Evolutionary conservation across 1,284 basidiomycete species (phyloP).

Genomic region (Cryptococcus hybrid): DNA sequence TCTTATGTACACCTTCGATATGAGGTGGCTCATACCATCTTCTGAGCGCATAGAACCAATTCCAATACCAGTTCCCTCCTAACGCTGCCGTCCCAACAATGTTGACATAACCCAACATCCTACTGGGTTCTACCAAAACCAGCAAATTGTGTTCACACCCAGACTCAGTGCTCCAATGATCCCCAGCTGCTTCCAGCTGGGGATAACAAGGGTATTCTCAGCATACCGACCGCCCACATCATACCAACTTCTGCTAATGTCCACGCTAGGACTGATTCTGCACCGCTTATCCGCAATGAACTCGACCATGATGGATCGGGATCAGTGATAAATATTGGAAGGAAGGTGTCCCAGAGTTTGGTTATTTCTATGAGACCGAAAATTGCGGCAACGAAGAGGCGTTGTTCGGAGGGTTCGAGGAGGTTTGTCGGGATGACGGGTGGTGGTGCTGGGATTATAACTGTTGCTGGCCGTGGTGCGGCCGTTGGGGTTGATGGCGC

Average conservation of each 20-base stretch:
- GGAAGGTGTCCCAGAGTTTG: slow-evolving; percentile 47
- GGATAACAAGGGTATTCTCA: slow-evolving; percentile 41
- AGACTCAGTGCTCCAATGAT: slow-evolving; percentile 16
- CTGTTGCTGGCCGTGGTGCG: background rate
- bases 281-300: slow-evolving; percentile 25
- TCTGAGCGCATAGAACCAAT: slow-evolving; percentile 13
- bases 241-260: slow-evolving; percentile 22
- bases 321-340: slow-evolving; percentile 29
- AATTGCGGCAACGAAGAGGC: slow-evolving; percentile 33
- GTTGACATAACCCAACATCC: slow-evolving; percentile 28
- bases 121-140: slow-evolving; percentile 40
- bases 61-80: slow-evolving; percentile 30
- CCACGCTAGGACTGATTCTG: slow-evolving; percentile 30
- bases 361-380: slow-evolving; percentile 43
- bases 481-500: background rate
- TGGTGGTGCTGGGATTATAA: background rate
- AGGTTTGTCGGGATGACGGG: slow-evolving; percentile 42
- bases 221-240: slow-evolving; percentile 22
- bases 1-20: slow-evolving; percentile 41
- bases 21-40: slow-evolving; percentile 29
- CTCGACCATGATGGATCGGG: slow-evolving; percentile 36
- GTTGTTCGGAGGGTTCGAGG: slow-evolving; percentile 41
- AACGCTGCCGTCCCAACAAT: slow-evolving; percentile 31
- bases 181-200: slow-evolving; percentile 19
- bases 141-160: slow-evolving; percentile 31